phyloP scores from a whole-genome alignment of 148 eudicot species.

The Chenopodium album region DNA sequence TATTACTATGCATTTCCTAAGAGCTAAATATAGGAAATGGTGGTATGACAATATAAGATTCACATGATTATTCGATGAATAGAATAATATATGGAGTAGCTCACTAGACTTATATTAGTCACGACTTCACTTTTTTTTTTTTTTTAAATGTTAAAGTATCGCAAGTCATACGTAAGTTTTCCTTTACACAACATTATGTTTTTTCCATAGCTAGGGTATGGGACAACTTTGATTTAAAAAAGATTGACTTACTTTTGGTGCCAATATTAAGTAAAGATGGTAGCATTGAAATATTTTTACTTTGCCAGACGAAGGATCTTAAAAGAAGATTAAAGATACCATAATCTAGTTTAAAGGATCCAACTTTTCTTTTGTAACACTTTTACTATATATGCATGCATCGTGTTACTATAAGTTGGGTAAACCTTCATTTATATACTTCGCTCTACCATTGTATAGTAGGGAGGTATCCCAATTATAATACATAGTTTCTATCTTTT shows the following conservation, averaged over 20 bases:
- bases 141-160: no score
- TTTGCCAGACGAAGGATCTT: not conserved
- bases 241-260: conserved; percentile 9
- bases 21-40: no score
- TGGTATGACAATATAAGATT: no score
- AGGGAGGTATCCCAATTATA: not conserved
- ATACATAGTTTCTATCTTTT: not conserved
- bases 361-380: not conserved
- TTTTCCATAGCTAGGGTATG: not conserved
- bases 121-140: no score
- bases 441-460: not conserved
- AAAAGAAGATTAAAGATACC: conserved; percentile 17
- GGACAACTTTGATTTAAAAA: not conserved
- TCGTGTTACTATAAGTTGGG: not conserved
- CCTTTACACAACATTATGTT: not conserved
- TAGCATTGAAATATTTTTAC: conserved; percentile 2
- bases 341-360: conserved; percentile 1
- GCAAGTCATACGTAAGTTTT: no score
- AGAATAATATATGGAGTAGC: no score
- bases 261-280: not conserved
- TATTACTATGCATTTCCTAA: no score
- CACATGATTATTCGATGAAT: no score
- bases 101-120: no score
- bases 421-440: not conserved
- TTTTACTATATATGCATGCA: not conserved